Base-by-base conservation (phyloP, 2,329 filamentous ascomycete genomes). In the Arthrobotrys entomopaga region DNA sequence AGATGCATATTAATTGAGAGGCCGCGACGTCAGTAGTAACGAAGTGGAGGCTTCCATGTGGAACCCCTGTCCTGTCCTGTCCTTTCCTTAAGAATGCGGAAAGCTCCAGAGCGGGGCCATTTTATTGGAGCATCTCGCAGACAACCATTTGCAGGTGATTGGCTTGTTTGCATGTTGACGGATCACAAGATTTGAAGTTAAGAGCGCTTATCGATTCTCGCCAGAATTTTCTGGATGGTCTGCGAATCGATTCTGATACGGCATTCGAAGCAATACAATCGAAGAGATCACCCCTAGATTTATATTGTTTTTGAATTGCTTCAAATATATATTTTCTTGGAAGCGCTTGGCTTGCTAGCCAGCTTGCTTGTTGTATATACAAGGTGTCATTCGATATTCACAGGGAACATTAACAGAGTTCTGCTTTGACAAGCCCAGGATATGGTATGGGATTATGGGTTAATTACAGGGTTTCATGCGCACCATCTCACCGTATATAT, bases 401-500 rank as follows among this genome's bases (percentile, higher is more conserved):
- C 29, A 34, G 29, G 29, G 29, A 34, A n/a, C n/a, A n/a, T n/a
- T n/a, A n/a, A n/a, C n/a, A 34, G 29, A 34, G 29, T 73, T 22
- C n/a, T 15, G 16, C 43, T 11, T 52, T 65, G 61, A 38, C 42
- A 3, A 13, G 46, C 46, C 16, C 46, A 19, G 19, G 20, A 54
- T 60, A 24, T 54, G 67, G 67, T n/a, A n/a, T n/a, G n/a, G n/a
- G n/a, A n/a, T 65, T 72, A 2, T 29, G 50, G 67, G 38, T 56
- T 60, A 69, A 72, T 72, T 72, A 19, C 69, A 73, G 61, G 61
- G 56, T 26, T 50, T 66, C 59, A 72, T 72, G 66, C 67, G 19
- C 38, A 69, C 29, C 29, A 34, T 10, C 65, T 19, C 50, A 61
- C 54, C 54, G 54, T 50, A 65, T 63, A 42, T 11, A 29, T n/a